Percentiles rank a stretch among this genome's conserved stretches.
These are phyloP conservation scores for Sisymbrium irio DNA, from an alignment of 345 rosid genomes.

Conservation along the genomic window DNA sequence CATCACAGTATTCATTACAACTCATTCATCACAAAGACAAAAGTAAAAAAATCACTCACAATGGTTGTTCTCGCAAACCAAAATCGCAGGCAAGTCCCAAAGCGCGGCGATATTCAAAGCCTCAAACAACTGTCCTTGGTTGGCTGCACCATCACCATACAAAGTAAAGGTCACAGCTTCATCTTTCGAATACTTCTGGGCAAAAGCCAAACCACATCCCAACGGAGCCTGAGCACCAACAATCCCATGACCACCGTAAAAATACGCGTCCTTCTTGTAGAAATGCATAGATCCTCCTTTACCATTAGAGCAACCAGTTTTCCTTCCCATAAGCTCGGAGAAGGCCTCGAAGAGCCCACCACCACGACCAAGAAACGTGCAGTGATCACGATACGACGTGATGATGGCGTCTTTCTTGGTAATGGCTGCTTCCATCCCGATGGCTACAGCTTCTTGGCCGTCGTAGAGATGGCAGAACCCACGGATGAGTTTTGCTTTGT, in stretches of 20 bases:
- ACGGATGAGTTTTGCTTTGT: constrained; percentile 88
- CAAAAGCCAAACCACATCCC: constrained; percentile 84
- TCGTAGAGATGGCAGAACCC: constrained; percentile 94
- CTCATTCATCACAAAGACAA: neutral
- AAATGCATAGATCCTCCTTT: constrained; percentile 96
- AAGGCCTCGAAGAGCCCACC: constrained; percentile 62
- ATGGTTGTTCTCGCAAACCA: constrained; percentile 92
- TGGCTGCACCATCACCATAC: constrained; percentile 93
- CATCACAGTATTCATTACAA: neutral
- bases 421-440: constrained; percentile 88
- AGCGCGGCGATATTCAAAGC: constrained; percentile 84
- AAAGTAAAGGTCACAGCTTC: constrained; percentile 69
- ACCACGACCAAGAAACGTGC: constrained; percentile 71
- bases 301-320: constrained; percentile 69
- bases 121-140: constrained; percentile 90
- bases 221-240: constrained; percentile 88
- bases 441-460: constrained; percentile 86
- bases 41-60: constrained; percentile 44
- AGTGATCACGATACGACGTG: constrained; percentile 84
- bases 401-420: constrained; percentile 72
- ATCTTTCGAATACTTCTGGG: constrained; percentile 81
- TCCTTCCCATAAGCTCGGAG: constrained; percentile 85
- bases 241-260: constrained; percentile 89
- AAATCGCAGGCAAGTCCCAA: constrained; percentile 81
- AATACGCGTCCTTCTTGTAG: constrained; percentile 70